Base-by-base conservation (phyloP, 2,329 filamentous ascomycete species). In the Fusarium buxicola region DNA sequence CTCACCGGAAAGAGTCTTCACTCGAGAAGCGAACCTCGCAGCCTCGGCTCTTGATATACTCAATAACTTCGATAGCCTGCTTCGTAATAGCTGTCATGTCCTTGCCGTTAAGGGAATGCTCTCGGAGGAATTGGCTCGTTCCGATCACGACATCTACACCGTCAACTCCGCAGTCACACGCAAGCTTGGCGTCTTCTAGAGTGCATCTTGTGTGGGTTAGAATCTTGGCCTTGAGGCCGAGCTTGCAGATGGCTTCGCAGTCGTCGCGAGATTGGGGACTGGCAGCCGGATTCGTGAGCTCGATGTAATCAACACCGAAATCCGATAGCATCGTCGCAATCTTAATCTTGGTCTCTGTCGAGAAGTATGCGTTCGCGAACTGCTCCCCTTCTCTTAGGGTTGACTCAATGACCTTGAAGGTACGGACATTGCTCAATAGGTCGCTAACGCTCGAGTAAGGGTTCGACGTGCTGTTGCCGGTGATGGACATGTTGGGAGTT, bases 221-320 rank as follows among this genome's bases (percentile, higher is more conserved):
- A 50, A 76, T 74, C 70, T 76, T 76, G 60, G 74, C 60, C 89
- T 92, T 94, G 77, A 97, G 87, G 65, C 93, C 93, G 50, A 97
- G 90, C 84, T 94, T 92, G 90, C 92, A 96, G 74, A 97, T 97
- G 55, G 89, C 89, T 81, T 95, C 90, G 78, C 92, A 97, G 80
- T 97, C 94, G 73, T 82, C 79, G 76, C 89, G 87, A 50, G 92
- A 96, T 80, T 96, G 92, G 13, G 56, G 52, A 31, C 44, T 38
- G 13, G 93, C 90, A 63, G 89, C 92, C 34, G 94, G 94, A 61
- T 85, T 91, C 57, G 94, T 97, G 70, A 97, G 83, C 80, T 97
- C 93, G 12, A 75, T 70, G 24, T 72, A 74, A 2, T 74, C 68
- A 11, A 66, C 60, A 8, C 68, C 92, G 71, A 96, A 96, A 28